Conservation (phyloP, 768 basidiomycete species). For the Termitomyces sp. region DNA sequence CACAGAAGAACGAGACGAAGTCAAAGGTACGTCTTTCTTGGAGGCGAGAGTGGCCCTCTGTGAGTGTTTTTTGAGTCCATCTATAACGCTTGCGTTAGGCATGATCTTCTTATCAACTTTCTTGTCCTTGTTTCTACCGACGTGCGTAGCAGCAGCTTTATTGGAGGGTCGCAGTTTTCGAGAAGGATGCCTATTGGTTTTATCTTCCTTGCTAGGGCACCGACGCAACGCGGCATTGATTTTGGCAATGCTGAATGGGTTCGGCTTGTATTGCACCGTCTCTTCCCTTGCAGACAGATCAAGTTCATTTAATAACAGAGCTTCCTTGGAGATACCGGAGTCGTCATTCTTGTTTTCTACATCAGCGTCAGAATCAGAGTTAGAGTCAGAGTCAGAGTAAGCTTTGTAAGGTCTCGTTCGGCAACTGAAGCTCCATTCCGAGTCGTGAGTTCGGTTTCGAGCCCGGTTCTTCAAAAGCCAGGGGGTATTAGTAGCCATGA, state of each 20-base stretch:
- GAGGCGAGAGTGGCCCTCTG: slow-evolving; percentile 3
- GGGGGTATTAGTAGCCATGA: background rate
- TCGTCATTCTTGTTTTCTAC: slow-evolving; percentile 16
- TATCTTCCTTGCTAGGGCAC: background rate
- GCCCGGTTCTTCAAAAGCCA: background rate
- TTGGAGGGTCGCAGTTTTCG: background rate
- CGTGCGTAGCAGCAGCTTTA: background rate
- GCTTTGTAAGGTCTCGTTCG: slow-evolving; percentile 16
- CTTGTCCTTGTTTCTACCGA: background rate
- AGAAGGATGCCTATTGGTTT: background rate
- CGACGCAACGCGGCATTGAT: slow-evolving; percentile 62
- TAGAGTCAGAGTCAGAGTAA: slow-evolving; percentile 18
- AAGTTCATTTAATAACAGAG: slow-evolving; percentile 36
- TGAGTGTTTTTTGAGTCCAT: slow-evolving; percentile 41
- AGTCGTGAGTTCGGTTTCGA: background rate
- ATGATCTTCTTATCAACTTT: background rate
- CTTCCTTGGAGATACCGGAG: slow-evolving; percentile 18
- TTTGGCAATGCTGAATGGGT: slow-evolving; percentile 78
- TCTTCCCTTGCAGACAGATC: slow-evolving; percentile 60
- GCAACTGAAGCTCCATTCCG: slow-evolving; percentile 35
- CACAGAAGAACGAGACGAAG: background rate
- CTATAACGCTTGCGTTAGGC: slow-evolving; percentile 27
- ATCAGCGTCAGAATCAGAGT: slow-evolving; percentile 16
- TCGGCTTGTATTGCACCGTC: slow-evolving; percentile 59
- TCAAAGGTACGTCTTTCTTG: background rate